Percentiles rank a stretch among this genome's conserved stretches.
These are phyloP conservation scores for Colletotrichum limetticola DNA, from an alignment of 2,329 filamentous ascomycete genomes.

Conservation along the genomic window DNA sequence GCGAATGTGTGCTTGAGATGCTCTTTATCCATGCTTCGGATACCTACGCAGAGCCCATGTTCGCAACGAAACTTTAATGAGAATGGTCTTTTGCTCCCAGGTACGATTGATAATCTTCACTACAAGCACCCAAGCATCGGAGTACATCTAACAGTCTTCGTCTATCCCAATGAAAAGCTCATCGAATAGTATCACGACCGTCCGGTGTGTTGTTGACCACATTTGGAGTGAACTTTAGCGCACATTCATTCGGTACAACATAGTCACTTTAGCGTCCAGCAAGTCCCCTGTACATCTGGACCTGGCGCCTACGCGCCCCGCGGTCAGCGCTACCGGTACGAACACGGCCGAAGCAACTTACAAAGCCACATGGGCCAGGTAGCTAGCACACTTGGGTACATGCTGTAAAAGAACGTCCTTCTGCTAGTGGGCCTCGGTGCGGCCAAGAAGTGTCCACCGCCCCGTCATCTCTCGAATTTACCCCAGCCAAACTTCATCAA, in stretches of 20 bases:
- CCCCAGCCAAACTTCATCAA: neutral
- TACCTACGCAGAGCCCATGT: neutral
- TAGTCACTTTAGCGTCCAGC: constrained; percentile 3
- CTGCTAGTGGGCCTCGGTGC: neutral
- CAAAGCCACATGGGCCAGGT: neutral
- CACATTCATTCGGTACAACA: neutral
- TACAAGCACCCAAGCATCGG: neutral
- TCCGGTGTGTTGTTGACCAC: neutral
- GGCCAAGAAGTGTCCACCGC: neutral
- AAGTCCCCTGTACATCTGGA: neutral
- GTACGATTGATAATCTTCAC: no score
- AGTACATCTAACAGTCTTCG: no score
- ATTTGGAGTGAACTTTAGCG: neutral
- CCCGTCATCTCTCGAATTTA: neutral
- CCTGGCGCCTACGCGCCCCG: neutral
- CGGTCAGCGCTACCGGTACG: neutral
- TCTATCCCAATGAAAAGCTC: neutral
- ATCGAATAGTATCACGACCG: neutral
- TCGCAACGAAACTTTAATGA: no score
- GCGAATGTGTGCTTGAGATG: neutral
- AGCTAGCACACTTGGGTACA: no score
- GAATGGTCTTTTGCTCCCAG: neutral
- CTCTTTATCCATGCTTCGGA: no score
- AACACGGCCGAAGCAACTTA: neutral
- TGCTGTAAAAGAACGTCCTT: neutral